Conservation (phyloP, 331 rosid genomes). For the Dryas integrifolia region DNA sequence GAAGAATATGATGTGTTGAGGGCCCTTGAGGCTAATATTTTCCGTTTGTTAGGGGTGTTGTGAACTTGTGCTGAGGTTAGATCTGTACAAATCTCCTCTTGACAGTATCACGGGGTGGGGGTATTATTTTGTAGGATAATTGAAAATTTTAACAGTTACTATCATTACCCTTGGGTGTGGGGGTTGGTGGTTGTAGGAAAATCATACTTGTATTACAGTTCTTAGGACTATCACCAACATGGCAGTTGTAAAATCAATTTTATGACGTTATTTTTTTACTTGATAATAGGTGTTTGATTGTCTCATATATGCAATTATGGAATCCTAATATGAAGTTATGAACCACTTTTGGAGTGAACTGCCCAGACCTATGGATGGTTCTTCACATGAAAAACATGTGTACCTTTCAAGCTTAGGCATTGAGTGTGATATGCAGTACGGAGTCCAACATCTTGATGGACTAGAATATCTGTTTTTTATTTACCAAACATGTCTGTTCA, state of each 20-base stretch:
- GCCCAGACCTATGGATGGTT: not conserved
- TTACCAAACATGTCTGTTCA: not conserved
- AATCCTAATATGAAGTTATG: not conserved
- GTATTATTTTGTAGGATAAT: not conserved
- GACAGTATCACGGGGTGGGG: not conserved
- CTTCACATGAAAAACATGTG: not conserved
- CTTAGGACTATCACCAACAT: not conserved
- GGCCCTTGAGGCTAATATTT: not conserved
- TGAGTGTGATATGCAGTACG: not conserved
- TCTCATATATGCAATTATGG: not conserved
- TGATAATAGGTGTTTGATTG: not conserved
- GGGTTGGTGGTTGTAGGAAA: not conserved
- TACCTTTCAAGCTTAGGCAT: not conserved
- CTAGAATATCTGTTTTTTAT: not conserved
- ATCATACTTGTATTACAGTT: not conserved
- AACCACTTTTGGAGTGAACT: not conserved
- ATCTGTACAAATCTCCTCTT: not conserved
- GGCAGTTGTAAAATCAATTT: not conserved
- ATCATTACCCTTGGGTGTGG: not conserved
- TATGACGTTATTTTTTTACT: not conserved
- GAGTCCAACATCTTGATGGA: not conserved
- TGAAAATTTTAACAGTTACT: no score
- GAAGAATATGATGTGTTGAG: not conserved
- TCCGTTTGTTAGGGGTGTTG: not conserved
- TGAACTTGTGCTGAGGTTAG: no score